Percentiles rank a stretch among this genome's conserved stretches.
Conservation (phyloP, 2,329 filamentous ascomycete genomes). For the Fusarium tricinctum region DNA sequence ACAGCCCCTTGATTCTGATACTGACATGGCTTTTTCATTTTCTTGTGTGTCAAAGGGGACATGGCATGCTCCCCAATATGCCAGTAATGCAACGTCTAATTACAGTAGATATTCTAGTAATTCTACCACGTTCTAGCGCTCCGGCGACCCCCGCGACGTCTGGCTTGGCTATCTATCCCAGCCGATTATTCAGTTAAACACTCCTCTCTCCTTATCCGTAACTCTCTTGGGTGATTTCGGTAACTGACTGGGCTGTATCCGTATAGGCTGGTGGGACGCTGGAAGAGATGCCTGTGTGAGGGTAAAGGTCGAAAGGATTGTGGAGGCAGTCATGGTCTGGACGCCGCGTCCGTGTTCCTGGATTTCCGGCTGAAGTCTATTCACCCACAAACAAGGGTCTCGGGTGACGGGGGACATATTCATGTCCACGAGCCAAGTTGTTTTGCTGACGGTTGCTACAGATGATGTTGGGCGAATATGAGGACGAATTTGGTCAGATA, state of each 20-base stretch:
- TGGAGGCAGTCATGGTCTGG: slow-evolving; percentile 32
- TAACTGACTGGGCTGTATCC: slow-evolving; percentile 26
- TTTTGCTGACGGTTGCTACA: neutral
- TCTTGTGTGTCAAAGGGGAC: slow-evolving; percentile 1
- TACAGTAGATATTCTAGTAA: slow-evolving; percentile 2
- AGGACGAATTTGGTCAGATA: neutral
- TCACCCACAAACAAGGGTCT: neutral
- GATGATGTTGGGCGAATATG: neutral
- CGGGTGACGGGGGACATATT: neutral
- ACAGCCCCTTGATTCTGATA: slow-evolving; percentile 21
- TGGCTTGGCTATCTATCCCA: neutral
- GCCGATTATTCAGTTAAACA: too few species aligned
- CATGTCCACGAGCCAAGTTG: neutral
- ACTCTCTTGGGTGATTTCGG: neutral
- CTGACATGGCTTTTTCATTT: neutral
- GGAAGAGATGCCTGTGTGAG: slow-evolving; percentile 29
- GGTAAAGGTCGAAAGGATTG: slow-evolving; percentile 12
- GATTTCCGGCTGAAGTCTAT: slow-evolving; percentile 22
- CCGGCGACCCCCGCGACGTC: neutral
- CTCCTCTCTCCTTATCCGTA: neutral
- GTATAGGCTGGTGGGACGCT: slow-evolving; percentile 22
- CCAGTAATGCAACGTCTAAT: neutral
- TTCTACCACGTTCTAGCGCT: slow-evolving; percentile 27
- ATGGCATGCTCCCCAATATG: slow-evolving; percentile 6
- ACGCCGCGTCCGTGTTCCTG: slow-evolving; percentile 38